Percentiles rank a stretch among this genome's conserved stretches.
Evolutionary conservation across 495 filamentous ascomycete species (phyloP).

Genomic region (Talaromyces trachyspermus): DNA sequence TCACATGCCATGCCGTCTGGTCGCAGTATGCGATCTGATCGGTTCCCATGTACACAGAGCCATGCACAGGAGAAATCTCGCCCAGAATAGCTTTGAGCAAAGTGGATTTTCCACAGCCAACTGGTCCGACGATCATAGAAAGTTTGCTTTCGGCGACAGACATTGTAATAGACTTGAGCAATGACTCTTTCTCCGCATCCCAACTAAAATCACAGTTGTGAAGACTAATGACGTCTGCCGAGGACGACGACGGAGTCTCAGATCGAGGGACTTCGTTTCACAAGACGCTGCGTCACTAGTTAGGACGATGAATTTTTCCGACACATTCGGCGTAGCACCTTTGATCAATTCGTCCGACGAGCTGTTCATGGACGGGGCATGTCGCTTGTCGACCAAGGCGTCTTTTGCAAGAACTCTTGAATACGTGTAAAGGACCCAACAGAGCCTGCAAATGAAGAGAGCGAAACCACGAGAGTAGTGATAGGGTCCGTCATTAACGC

Average conservation of each 20-base stretch:
- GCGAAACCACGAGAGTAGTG: conserved; percentile 45
- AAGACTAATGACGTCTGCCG: conserved; percentile 25
- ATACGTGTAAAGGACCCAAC: conserved; percentile 53
- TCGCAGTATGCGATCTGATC: conserved; percentile 45
- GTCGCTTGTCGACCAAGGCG: conserved; percentile 19
- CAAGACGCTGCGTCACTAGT: not conserved
- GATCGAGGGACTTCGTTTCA: not conserved
- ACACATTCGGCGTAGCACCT: not conserved
- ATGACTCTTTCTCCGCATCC: conserved; percentile 36
- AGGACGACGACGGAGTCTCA: conserved; percentile 4
- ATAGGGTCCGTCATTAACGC: conserved; percentile 51
- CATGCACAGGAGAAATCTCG: conserved; percentile 32
- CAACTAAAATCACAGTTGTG: conserved; percentile 45
- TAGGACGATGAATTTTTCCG: conserved; percentile 4
- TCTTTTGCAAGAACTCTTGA: conserved; percentile 49
- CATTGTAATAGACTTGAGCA: conserved; percentile 35
- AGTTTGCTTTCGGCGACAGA: conserved; percentile 32
- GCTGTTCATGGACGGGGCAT: conserved; percentile 1
- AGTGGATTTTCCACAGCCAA: conserved; percentile 25
- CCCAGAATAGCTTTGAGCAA: conserved; percentile 20
- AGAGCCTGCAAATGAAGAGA: conserved; percentile 45
- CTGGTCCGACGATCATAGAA: conserved; percentile 16
- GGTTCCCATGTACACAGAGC: conserved; percentile 30
- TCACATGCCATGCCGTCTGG: conserved; percentile 48
- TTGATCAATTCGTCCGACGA: conserved; percentile 6